These are phyloP conservation scores for Suillus occidentalis DNA, from an alignment of 768 basidiomycete genomes.

Conservation along the genomic window DNA sequence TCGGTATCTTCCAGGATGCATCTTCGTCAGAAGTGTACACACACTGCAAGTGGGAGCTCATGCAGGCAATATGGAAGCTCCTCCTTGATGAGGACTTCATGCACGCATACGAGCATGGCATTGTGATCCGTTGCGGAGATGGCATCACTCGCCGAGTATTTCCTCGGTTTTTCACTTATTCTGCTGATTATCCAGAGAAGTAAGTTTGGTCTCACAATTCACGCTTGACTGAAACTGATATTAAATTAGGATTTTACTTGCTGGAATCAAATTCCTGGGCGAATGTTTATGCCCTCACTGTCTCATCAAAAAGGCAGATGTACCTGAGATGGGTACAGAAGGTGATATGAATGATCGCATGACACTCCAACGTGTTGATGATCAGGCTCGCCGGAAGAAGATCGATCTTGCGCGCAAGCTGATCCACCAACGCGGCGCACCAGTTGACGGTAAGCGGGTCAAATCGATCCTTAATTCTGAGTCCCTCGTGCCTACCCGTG, in stretches of 20 bases:
- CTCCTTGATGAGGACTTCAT: too few relatives aligned
- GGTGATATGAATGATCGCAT: slow-evolving; percentile 3
- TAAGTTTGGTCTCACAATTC: slow-evolving; percentile 1
- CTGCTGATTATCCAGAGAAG: slow-evolving; percentile 28
- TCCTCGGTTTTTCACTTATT: slow-evolving; percentile 20
- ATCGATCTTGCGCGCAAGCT: too few relatives aligned
- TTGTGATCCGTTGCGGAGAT: slow-evolving; percentile 19
- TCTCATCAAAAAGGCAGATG: slow-evolving; percentile 16
- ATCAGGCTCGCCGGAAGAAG: too few relatives aligned
- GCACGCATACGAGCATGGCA: not conserved
- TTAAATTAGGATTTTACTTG: slow-evolving; percentile 18
- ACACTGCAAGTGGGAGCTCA: too few relatives aligned
- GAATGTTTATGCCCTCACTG: slow-evolving; percentile 28
- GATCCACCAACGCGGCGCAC: too few relatives aligned
- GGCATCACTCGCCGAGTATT: slow-evolving; percentile 17
- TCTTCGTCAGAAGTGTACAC: too few relatives aligned
- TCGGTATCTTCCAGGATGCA: too few relatives aligned
- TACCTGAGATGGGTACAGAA: slow-evolving; percentile 15
- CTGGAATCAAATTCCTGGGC: slow-evolving; percentile 24
- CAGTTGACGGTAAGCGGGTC: too few relatives aligned
- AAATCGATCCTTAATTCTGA: too few relatives aligned
- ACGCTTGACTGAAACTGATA: not conserved
- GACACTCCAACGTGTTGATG: not conserved
- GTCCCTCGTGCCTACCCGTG: too few relatives aligned
- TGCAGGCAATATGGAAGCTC: too few relatives aligned